Conservation (phyloP, 306 rosid genomes). For the Dryas alaskensis region DNA sequence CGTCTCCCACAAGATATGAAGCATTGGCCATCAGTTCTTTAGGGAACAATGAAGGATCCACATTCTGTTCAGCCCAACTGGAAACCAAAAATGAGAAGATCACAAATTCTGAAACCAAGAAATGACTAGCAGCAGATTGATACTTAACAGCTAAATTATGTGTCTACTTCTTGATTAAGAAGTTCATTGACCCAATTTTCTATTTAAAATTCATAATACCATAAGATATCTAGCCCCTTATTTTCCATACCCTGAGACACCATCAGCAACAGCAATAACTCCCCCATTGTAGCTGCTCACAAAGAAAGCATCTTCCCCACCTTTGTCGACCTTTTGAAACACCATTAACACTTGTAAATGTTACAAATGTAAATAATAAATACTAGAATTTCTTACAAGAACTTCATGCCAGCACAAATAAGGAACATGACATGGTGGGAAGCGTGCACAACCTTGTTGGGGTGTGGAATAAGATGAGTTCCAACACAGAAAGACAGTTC, state of each 20-base stretch:
- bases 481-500: slow-evolving; percentile 72
- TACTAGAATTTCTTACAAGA: background rate
- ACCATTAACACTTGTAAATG: slow-evolving; percentile 30
- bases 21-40: slow-evolving; percentile 73
- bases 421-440: background rate
- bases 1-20: slow-evolving; percentile 52
- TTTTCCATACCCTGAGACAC: slow-evolving; percentile 83
- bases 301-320: slow-evolving; percentile 95
- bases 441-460: slow-evolving; percentile 61
- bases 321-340: slow-evolving; percentile 61
- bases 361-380: background rate
- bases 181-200: background rate
- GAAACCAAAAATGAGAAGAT: slow-evolving; percentile 22
- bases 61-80: slow-evolving; percentile 91
- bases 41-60: slow-evolving; percentile 86
- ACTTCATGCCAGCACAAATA: background rate
- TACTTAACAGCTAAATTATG: background rate
- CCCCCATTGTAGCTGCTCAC: slow-evolving; percentile 72
- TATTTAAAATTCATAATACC: background rate
- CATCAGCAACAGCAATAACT: slow-evolving; percentile 91
- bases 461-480: slow-evolving; percentile 82
- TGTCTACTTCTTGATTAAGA: background rate
- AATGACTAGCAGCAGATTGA: background rate
- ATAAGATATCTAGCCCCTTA: slow-evolving; percentile 4
- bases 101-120: slow-evolving; percentile 1